phyloP scores from a whole-genome alignment of 352 stramenopile species.

The Globisporangium sylvaticum region DNA sequence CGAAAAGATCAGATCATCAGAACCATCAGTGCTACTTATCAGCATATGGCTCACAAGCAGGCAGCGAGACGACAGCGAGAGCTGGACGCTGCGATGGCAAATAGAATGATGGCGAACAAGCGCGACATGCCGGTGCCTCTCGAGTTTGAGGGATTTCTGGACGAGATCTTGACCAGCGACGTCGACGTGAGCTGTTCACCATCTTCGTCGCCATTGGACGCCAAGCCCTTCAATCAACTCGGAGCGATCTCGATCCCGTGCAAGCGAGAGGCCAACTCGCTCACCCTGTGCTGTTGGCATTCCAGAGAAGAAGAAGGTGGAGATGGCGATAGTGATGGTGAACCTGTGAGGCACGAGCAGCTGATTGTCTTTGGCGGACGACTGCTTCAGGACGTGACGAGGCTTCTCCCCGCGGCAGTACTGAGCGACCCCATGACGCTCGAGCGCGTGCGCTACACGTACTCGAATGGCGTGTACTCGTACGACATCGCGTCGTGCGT shows the following conservation, averaged over 20 bases:
- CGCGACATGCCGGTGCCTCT: slow-evolving; percentile 11
- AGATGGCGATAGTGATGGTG: neutral
- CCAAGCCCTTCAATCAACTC: slow-evolving; percentile 28
- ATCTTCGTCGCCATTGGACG: slow-evolving; percentile 5
- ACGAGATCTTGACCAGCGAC: slow-evolving; percentile 28
- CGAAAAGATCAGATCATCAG: neutral
- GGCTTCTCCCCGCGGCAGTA: slow-evolving; percentile 31
- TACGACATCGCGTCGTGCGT: slow-evolving; percentile 32
- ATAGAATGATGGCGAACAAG: slow-evolving; percentile 2
- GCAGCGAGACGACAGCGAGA: neutral
- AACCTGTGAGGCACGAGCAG: slow-evolving; percentile 11
- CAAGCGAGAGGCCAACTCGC: slow-evolving; percentile 52
- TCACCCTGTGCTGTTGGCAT: slow-evolving; percentile 42
- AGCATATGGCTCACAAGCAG: neutral
- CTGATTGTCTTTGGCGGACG: slow-evolving; percentile 55
- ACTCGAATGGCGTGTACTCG: slow-evolving; percentile 56
- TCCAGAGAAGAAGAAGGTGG: neutral
- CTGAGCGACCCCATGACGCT: slow-evolving; percentile 36
- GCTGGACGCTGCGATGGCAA: slow-evolving; percentile 10
- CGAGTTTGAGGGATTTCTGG: slow-evolving; percentile 28
- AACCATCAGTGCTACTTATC: neutral
- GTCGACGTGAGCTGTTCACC: slow-evolving; percentile 22
- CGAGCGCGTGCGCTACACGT: slow-evolving; percentile 56
- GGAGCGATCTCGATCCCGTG: slow-evolving; percentile 45
- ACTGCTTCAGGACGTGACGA: slow-evolving; percentile 43